phyloP scores from a whole-genome alignment of 768 basidiomycete genomes.

The Sarcodon sp. region DNA sequence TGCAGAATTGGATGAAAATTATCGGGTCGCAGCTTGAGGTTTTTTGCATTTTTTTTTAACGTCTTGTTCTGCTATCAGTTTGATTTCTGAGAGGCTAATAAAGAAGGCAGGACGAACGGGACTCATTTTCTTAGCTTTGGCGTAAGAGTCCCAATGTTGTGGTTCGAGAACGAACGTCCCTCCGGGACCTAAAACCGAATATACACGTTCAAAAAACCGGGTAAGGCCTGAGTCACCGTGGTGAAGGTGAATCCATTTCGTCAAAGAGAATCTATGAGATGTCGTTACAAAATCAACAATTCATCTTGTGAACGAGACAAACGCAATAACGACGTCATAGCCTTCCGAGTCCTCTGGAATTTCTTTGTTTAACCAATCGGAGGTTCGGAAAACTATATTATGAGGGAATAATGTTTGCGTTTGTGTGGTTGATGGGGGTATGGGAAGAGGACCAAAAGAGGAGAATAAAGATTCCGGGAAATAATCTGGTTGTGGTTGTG shows the following conservation, averaged over 20 bases:
- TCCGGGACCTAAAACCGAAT: conserved; percentile 40
- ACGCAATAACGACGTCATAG: conserved; percentile 80
- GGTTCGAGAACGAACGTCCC: conserved; percentile 73
- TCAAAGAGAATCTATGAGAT: conserved; percentile 56
- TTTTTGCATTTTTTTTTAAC: conserved; percentile 47
- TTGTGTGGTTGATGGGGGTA: conserved; percentile 29
- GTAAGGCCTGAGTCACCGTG: conserved; percentile 62
- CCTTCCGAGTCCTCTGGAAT: conserved; percentile 44
- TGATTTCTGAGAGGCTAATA: neutral
- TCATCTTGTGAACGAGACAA: conserved; percentile 13
- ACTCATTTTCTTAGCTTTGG: conserved; percentile 61
- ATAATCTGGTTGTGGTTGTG: conserved; percentile 24
- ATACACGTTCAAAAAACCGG: conserved; percentile 52
- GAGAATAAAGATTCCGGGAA: conserved; percentile 74
- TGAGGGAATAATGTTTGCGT: conserved; percentile 50
- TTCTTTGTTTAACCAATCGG: conserved; percentile 56
- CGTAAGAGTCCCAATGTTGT: conserved; percentile 78
- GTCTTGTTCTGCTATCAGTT: conserved; percentile 16
- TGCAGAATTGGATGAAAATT: conserved; percentile 43
- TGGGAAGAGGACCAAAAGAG: conserved; percentile 61
- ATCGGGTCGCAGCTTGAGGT: conserved; percentile 45
- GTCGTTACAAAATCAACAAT: neutral
- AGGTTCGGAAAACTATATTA: conserved; percentile 59
- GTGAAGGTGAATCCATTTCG: conserved; percentile 90
- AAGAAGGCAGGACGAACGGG: conserved; percentile 22